Conservation (phyloP, 208 protist genomes). For the Phytomonas francai region DNA sequence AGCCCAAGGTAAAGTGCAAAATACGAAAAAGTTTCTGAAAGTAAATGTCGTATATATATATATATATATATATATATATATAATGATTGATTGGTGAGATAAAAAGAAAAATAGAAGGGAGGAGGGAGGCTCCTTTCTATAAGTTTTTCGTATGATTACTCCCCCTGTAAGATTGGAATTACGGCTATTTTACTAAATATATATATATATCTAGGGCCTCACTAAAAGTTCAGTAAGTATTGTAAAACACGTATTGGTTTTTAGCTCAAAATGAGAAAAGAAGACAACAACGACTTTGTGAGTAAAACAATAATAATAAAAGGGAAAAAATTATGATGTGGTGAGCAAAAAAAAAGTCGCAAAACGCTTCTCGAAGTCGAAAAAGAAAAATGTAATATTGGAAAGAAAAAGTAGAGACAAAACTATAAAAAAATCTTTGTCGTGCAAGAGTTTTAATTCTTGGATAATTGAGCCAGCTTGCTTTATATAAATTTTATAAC, state of each 20-base stretch:
- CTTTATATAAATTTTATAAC: background rate
- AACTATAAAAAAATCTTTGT: background rate
- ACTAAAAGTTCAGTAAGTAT: background rate
- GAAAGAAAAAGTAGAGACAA: constrained; percentile 4
- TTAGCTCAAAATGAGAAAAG: background rate
- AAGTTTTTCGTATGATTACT: too few species aligned
- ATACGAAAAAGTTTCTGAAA: too few species aligned
- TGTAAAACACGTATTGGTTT: background rate
- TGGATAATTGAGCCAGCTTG: too few species aligned
- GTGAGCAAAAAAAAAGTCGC: background rate
- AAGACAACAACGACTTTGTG: background rate
- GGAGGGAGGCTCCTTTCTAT: too few species aligned
- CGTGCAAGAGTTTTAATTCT: too few species aligned
- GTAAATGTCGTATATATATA: too few species aligned
- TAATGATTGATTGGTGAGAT: too few species aligned
- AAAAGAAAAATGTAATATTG: constrained; percentile 10
- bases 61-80: too few species aligned
- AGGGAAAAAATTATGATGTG: background rate
- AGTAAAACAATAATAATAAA: constrained; percentile 3
- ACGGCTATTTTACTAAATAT: background rate
- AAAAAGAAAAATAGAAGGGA: too few species aligned
- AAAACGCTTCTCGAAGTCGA: background rate
- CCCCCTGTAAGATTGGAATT: too few species aligned
- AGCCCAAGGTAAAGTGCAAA: too few species aligned
- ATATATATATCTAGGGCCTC: background rate